Base-by-base conservation (phyloP, 495 filamentous ascomycete species). In the Parmelia sp. region DNA sequence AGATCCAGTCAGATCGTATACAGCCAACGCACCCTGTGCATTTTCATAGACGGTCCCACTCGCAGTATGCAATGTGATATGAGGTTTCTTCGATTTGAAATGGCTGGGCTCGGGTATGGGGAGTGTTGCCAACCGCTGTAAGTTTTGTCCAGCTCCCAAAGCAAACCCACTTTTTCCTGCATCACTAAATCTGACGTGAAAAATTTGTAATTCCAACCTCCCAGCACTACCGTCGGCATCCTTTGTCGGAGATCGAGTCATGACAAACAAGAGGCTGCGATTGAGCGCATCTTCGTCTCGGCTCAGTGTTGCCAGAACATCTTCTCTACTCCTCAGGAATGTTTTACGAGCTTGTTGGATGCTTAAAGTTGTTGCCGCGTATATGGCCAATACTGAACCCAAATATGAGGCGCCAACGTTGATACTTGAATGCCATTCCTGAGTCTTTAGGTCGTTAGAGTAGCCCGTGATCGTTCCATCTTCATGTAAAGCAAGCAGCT, bases 401-500 rank as follows among this genome's bases (percentile, higher is more conserved):
- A 39, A 75, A 69, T 29, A 76, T 62, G n/a, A 73, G 65, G 29
- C 78, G 57, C 14, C 78, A 64, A 57, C 76, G 70, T 62, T 72
- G 56, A 59, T 7, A 21, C 12, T 35, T 64, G 56, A 57, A 53
- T n/a, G 51, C 72, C 61, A 64, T 44, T 64, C 56, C 53, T 62
- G 47, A 2, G 15, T 21, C 19, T 53, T 42, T 3, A 69, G 57
- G 40, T 61, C 60, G 27, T 55, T 37, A 15, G 63, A 33, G 49
- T 63, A 66, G n/a, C 63, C 64, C 9, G 40, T 40, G 5, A 71
- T 44, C 45, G 17, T 27, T 21, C 81, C 75, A 66, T 80, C 74
- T 57, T 76, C 62, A 60, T 83, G 78, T n/a, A 82, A 76, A 27
- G 74, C 72, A 6, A 83, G 55, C n/a, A 83, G 69, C 62, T 80